Base-by-base conservation (phyloP, 2,329 filamentous ascomycete genomes). In the Colletotrichum incanum region DNA sequence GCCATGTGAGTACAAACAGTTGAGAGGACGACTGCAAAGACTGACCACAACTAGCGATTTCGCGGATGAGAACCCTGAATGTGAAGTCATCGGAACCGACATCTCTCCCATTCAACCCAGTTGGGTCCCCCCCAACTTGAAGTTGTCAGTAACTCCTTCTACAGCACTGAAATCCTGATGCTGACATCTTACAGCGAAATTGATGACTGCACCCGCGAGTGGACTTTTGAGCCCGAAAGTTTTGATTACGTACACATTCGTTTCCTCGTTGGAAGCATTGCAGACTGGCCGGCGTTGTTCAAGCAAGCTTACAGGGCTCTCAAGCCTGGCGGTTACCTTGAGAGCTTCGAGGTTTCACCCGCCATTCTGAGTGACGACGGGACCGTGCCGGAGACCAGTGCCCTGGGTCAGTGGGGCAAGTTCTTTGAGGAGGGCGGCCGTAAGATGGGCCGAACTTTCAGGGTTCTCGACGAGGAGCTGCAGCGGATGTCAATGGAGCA, bases 181-280 rank as follows among this genome's bases (percentile, higher is more conserved):
- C 70, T 71, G 77, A 78, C 60, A 75, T 2, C 1, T 2, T 12
- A 26, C n/a, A 71, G 68, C 6, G 63, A 91, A 71, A 87, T 92
- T 56, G 91, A 93, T 76, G 90, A 93, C 76, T 87, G 88, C 59
- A 88, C 89, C 72, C 83, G 77, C 8, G 81, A 82, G 0, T 86
- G 84, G 83, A 89, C 81, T 79, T 89, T 82, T 77, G 23, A 70
- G 6, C 81, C 84, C 73, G 86, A 72, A 74, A 71, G 74, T 26
- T 88, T 90, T 75, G 90, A 92, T 79, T 90, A 86, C 75, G 86
- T 92, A 66, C 90, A 91, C 77, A 86, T 87, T 5, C 85, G 86
- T 26, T 83, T 88, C 74, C 81, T 91, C 73, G 79, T 85, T 1
- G 89, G 89, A 28, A 84, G 84, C 64, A 85, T 90, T 73, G 78